These are phyloP conservation scores for Ganoderma multipileum DNA, from an alignment of 1,284 basidiomycete species.

Conservation along the genomic window DNA sequence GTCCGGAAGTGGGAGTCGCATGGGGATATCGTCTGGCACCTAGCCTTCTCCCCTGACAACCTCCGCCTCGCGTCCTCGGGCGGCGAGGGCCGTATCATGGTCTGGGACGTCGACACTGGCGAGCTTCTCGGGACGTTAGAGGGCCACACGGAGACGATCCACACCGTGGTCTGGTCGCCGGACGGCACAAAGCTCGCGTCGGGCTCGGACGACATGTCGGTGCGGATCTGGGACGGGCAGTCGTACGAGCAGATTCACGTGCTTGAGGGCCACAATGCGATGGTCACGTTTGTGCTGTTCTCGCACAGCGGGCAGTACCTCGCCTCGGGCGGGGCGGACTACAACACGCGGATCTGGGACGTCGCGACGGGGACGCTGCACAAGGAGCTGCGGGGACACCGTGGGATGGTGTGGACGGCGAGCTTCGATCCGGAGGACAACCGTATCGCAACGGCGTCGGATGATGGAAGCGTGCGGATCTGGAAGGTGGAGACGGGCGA, in stretches of 20 bases:
- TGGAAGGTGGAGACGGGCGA: slow-evolving; percentile 32
- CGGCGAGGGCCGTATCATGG: slow-evolving; percentile 24
- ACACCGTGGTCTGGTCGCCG: slow-evolving; percentile 32
- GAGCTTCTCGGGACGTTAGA: slow-evolving; percentile 14
- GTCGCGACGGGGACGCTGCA: slow-evolving; percentile 15
- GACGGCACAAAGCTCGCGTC: slow-evolving; percentile 35
- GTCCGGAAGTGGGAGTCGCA: slow-evolving; percentile 20
- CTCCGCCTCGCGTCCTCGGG: slow-evolving; percentile 31
- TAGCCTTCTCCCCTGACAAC: slow-evolving; percentile 36
- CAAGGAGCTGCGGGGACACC: slow-evolving; percentile 24
- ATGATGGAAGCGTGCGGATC: slow-evolving; percentile 30
- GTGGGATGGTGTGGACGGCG: slow-evolving; percentile 26
- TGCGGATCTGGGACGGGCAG: slow-evolving; percentile 11
- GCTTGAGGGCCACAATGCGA: slow-evolving; percentile 30
- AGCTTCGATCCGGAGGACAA: slow-evolving; percentile 35
- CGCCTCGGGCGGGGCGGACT: slow-evolving; percentile 29
- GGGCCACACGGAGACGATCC: slow-evolving; percentile 28
- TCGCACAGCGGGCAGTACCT: slow-evolving; percentile 30
- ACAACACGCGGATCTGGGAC: slow-evolving; percentile 31
- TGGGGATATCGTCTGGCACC: slow-evolving; percentile 23
- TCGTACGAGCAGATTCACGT: not conserved
- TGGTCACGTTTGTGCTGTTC: slow-evolving; percentile 32
- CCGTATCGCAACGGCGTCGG: slow-evolving; percentile 36
- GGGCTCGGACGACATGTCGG: slow-evolving; percentile 34
- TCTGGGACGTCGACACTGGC: slow-evolving; percentile 31